Conservation (phyloP, 441 rosid species). For the Pelargonium citronellum region DNA sequence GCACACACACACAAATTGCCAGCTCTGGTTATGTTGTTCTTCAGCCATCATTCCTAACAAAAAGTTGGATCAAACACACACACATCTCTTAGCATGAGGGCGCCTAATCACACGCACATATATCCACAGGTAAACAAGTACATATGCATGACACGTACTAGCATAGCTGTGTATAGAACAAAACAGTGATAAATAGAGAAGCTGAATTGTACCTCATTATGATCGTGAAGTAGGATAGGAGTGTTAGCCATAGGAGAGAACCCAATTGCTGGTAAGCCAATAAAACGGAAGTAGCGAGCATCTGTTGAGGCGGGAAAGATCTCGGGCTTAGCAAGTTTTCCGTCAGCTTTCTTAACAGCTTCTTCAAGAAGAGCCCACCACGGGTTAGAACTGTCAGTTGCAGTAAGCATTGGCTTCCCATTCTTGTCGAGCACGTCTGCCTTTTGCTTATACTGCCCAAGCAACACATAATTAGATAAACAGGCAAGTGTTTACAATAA, state of each 20-base stretch:
- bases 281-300: slow-evolving; percentile 59
- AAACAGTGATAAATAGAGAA: not conserved
- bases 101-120: too few relatives aligned
- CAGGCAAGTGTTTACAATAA: not conserved
- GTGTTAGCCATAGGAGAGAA: slow-evolving; percentile 93
- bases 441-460: slow-evolving; percentile 78
- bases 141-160: not conserved
- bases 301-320: slow-evolving; percentile 90
- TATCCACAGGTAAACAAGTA: too few relatives aligned
- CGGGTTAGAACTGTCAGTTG: slow-evolving; percentile 58
- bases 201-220: slow-evolving; percentile 59
- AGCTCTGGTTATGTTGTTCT: too few relatives aligned
- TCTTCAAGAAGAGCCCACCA: slow-evolving; percentile 85
- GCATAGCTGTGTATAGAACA: not conserved
- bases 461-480: slow-evolving; percentile 28
- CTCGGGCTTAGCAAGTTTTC: slow-evolving; percentile 63
- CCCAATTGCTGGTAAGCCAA: slow-evolving; percentile 76
- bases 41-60: too few relatives aligned
- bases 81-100: too few relatives aligned
- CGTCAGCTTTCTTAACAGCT: slow-evolving; percentile 63
- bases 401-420: slow-evolving; percentile 54
- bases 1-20: too few relatives aligned
- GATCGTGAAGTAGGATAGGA: slow-evolving; percentile 81
- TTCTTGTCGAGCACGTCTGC: slow-evolving; percentile 25
- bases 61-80: too few relatives aligned